Evolutionary conservation across 2,329 filamentous ascomycete genomes (phyloP), one percentile per base, ranked within the genome.

Genomic region (Microcera coccophila): DNA sequence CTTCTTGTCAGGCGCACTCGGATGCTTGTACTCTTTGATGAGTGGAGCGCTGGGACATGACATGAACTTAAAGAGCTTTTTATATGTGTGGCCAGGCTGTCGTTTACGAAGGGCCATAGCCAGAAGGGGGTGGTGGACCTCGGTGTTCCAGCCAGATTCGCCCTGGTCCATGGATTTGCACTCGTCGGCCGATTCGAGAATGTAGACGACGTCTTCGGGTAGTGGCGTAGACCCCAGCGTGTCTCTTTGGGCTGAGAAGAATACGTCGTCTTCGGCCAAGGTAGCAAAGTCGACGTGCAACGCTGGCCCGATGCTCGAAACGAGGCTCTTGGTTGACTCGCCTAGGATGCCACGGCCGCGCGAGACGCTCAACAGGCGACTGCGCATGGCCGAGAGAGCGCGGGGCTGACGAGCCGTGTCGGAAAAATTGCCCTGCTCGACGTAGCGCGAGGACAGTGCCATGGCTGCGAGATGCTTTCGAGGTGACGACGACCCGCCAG

Each of bases 1-100:
- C 35, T 36, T 45, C 15, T 42, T 41, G 2, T 38, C 19, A 14
- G 42, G 29, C 5, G 31, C 29, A 7, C 18, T 17, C 4, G 19
- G 9, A 5, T 35, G 38, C 2, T 41, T 35, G 17, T 48, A 45
- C 1, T 45, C 38, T 16, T 14, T 3, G 24, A 39, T 35, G 12
- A 44, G 19, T 4, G 45, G n/a, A 19, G 45, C 45, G 11, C 41
- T 36, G n/a, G 45, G 33, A 18, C 45, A 38, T 16, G 26, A 17
- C 34, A 33, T 42, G 19, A 24, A 38, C 5, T 32, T 19, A 20
- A 18, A 5, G 4, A 42, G 14, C 7, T 33, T 21, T 14, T 7
- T 9, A 15, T 7, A 32, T 19, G n/a, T 12, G 4, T n/a, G 11
- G 24, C 14, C 24, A 2, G 15, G 8, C 18, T 3, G 35, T 20